phyloP scores from a whole-genome alignment of 2,329 filamentous ascomycete species.

The Monosporascus cannonballus region DNA sequence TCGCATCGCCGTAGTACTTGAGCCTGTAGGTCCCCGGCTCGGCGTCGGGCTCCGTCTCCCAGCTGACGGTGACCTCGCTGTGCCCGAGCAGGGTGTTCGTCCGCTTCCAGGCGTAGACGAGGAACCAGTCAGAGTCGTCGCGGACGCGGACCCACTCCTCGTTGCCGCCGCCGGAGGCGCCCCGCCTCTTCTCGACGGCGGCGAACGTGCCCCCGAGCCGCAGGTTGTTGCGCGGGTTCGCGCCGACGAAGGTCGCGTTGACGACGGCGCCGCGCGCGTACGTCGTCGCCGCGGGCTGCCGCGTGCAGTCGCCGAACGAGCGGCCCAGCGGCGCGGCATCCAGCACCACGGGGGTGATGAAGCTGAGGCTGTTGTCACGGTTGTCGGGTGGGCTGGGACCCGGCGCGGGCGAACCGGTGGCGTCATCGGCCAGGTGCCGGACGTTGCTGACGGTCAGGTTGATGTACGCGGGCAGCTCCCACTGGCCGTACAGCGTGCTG shows the following conservation, averaged over 20 bases:
- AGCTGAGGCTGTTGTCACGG: conserved; percentile 65
- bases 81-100: conserved; percentile 63
- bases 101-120: conserved; percentile 75
- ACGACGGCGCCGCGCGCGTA: conserved; percentile 59
- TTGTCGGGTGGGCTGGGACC: conserved; percentile 74
- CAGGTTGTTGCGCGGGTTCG: conserved; percentile 86
- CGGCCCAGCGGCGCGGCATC: conserved; percentile 63
- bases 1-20: conserved; percentile 80
- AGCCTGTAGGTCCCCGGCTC: conserved; percentile 67
- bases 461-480: conserved; percentile 81
- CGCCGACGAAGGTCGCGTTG: conserved; percentile 69
- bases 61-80: conserved; percentile 72
- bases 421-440: conserved; percentile 52
- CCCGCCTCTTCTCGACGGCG: conserved; percentile 61
- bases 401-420: conserved; percentile 34
- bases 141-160: conserved; percentile 58
- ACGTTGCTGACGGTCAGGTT: conserved; percentile 74
- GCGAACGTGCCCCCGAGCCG: conserved; percentile 72
- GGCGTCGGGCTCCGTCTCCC: conserved; percentile 65
- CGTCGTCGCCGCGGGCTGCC: conserved; percentile 39
- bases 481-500: conserved; percentile 78
- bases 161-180: conserved; percentile 23
- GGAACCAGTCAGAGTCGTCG: conserved; percentile 75
- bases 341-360: conserved; percentile 73
- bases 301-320: conserved; percentile 62